These are phyloP conservation scores for Hortiboletus flavorubellus DNA, from an alignment of 768 basidiomycete genomes.

Conservation along the genomic window DNA sequence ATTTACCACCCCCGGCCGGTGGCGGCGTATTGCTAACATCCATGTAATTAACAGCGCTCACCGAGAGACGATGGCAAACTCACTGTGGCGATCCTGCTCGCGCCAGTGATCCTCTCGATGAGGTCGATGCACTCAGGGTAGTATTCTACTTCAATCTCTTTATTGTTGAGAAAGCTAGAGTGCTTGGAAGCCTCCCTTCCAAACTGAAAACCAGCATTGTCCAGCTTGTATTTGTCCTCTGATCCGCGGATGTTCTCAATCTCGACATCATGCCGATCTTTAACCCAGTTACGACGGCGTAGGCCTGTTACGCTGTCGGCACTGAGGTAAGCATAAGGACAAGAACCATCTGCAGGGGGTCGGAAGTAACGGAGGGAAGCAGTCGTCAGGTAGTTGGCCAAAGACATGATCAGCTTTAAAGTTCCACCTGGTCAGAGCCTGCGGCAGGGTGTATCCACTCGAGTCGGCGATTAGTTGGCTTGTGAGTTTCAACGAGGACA, in stretches of 20 bases:
- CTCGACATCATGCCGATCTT: slow-evolving; percentile 10
- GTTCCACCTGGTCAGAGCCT: slow-evolving; percentile 26
- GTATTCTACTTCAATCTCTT: slow-evolving; percentile 36
- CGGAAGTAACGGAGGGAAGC: slow-evolving; percentile 17
- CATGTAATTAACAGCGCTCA: background rate
- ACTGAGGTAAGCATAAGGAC: slow-evolving; percentile 17
- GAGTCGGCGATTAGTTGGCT: background rate
- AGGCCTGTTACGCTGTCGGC: slow-evolving; percentile 13
- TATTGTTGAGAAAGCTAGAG: slow-evolving; percentile 33
- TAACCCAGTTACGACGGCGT: slow-evolving; percentile 20
- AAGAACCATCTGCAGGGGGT: slow-evolving; percentile 19
- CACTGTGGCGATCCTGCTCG: slow-evolving; percentile 37
- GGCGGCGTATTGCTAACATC: slow-evolving; percentile 41
- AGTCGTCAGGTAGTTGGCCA: slow-evolving; percentile 14
- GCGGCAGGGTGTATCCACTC: slow-evolving; percentile 6
- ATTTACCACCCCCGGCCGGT: slow-evolving; percentile 33
- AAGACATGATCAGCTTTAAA: slow-evolving; percentile 15
- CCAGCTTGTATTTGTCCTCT: slow-evolving; percentile 30
- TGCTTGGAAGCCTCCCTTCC: slow-evolving; percentile 24
- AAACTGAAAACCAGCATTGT: slow-evolving; percentile 37
- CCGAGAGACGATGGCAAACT: background rate
- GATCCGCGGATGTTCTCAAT: slow-evolving; percentile 36
- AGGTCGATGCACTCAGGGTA: slow-evolving; percentile 39
- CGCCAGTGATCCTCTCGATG: slow-evolving; percentile 38
- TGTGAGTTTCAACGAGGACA: background rate